phyloP scores from a whole-genome alignment of 441 rosid genomes.

The Hura crepitans region DNA sequence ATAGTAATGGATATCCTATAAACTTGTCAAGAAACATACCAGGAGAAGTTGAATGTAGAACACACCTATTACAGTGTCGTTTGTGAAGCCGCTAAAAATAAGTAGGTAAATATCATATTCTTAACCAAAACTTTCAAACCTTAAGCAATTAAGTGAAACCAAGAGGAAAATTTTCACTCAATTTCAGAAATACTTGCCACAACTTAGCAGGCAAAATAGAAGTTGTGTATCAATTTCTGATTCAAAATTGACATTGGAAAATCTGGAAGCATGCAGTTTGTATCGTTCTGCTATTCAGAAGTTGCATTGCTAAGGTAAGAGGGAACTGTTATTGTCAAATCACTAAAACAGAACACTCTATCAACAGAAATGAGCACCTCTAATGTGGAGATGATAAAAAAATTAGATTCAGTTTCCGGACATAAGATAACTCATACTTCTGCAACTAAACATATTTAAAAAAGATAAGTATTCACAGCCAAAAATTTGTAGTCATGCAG shows the following conservation, averaged over 20 bases:
- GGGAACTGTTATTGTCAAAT: background rate
- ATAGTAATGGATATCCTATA: background rate
- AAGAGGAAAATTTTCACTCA: background rate
- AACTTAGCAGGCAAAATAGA: background rate
- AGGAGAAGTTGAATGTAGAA: background rate
- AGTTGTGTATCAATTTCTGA: background rate
- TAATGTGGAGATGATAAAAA: background rate
- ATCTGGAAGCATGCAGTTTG: background rate
- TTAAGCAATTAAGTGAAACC: background rate
- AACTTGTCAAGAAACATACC: background rate
- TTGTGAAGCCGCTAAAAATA: background rate
- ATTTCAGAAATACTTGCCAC: background rate
- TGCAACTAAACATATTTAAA: constrained; percentile 1
- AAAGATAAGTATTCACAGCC: background rate
- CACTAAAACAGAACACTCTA: background rate
- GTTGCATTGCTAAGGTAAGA: background rate
- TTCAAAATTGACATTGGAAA: background rate
- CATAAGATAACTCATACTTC: background rate
- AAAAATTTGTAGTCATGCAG: constrained; percentile 4
- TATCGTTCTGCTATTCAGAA: background rate
- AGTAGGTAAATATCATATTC: background rate
- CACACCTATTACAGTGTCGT: background rate
- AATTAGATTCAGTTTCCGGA: background rate
- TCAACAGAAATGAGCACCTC: background rate
- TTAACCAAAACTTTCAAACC: background rate